phyloP scores from a whole-genome alignment of 257 asterid species.

The Linaria vulgaris region DNA sequence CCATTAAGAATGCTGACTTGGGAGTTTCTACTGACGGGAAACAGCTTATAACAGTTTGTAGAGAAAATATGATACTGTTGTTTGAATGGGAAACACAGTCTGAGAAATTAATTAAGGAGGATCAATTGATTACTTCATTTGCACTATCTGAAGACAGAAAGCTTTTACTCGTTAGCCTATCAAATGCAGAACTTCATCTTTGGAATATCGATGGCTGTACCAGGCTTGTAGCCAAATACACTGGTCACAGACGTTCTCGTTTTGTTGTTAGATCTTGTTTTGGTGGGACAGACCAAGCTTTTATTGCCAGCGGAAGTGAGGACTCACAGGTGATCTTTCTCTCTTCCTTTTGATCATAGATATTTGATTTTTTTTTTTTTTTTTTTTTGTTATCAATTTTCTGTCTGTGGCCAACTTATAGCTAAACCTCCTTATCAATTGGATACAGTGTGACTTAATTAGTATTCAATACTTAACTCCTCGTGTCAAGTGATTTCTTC shows the following conservation, averaged over 20 bases:
- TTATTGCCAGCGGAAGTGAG: conserved; percentile 94
- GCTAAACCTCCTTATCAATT: too few relatives aligned
- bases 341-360: neutral
- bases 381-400: too few relatives aligned
- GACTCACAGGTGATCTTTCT: conserved; percentile 69
- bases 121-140: conserved; percentile 68
- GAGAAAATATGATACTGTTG: conserved; percentile 52
- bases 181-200: conserved; percentile 79
- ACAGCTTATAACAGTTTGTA: conserved; percentile 69
- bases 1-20: conserved; percentile 68
- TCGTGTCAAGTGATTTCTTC: neutral
- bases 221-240: conserved; percentile 62
- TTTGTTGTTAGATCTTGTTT: conserved; percentile 82
- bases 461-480: neutral
- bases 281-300: conserved; percentile 82
- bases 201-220: conserved; percentile 71
- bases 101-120: conserved; percentile 75
- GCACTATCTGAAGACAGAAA: conserved; percentile 70
- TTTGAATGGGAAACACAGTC: conserved; percentile 73
- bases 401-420: too few relatives aligned
- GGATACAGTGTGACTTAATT: neutral
- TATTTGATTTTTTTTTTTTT: neutral
- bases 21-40: conserved; percentile 61
- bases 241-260: conserved; percentile 85
- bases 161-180: conserved; percentile 70